Percentiles rank a stretch among this genome's conserved stretches.
These are phyloP conservation scores for Pichia nanzhaoensis DNA, from an alignment of 805 yeast species.

Conservation along the genomic window DNA sequence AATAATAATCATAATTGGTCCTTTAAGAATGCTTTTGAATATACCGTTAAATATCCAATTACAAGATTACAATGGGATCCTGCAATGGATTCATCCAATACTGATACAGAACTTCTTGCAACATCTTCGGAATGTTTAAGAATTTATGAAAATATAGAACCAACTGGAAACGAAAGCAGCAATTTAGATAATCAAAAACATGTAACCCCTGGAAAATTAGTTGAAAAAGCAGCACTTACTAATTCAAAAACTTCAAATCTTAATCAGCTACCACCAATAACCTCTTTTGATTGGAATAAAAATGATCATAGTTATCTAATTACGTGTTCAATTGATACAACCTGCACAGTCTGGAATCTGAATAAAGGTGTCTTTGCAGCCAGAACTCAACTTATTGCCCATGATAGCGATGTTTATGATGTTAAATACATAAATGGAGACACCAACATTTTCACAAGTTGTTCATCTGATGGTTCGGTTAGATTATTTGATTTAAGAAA, in stretches of 20 bases:
- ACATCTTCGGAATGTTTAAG: constrained; percentile 69
- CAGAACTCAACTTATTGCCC: constrained; percentile 92
- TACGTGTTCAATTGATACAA: constrained; percentile 88
- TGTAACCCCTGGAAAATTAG: constrained; percentile 16
- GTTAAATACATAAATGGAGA: constrained; percentile 75
- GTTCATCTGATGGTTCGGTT: constrained; percentile 93
- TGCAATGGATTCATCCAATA: constrained; percentile 25
- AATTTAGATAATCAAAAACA: constrained; percentile 3
- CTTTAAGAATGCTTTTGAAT: constrained; percentile 1
- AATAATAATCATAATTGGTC: constrained; percentile 16
- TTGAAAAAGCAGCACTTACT: constrained; percentile 36
- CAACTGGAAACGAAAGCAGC: neutral
- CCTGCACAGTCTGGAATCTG: constrained; percentile 95
- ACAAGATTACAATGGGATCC: constrained; percentile 75
- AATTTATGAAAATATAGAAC: constrained; percentile 30
- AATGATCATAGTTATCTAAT: constrained; percentile 63
- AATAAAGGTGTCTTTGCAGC: constrained; percentile 55
- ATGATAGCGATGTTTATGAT: constrained; percentile 91
- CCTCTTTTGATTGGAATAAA: constrained; percentile 90
- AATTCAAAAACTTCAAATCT: constrained; percentile 36
- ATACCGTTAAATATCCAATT: constrained; percentile 54
- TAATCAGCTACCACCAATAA: constrained; percentile 73
- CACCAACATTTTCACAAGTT: constrained; percentile 77
- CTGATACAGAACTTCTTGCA: constrained; percentile 43
- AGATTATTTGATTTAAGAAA: constrained; percentile 86